A percentile compares a stretch with the other conserved stretches of the same genome.
These are phyloP conservation scores for Hsuehochloa calcarea DNA, from an alignment of 176 grass and related monocot species.

Conservation along the genomic window DNA sequence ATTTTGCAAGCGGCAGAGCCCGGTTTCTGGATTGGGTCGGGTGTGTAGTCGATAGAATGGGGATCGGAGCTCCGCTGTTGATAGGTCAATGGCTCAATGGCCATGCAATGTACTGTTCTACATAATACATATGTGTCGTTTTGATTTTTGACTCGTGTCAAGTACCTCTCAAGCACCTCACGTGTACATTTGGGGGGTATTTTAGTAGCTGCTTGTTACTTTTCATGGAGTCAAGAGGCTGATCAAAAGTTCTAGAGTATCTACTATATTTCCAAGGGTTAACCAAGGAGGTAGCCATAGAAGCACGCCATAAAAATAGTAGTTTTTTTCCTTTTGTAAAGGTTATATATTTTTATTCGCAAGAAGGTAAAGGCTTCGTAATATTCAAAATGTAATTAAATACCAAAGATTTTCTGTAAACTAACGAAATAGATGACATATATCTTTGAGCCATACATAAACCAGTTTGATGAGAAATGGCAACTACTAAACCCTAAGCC, in stretches of 20 bases:
- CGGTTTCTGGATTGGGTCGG: background rate
- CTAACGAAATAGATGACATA: background rate
- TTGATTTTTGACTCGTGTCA: background rate
- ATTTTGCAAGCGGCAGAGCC: background rate
- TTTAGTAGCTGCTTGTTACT: background rate
- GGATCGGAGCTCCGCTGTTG: background rate
- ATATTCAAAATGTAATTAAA: background rate
- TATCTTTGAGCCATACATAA: background rate
- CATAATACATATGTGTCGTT: background rate
- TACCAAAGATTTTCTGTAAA: background rate
- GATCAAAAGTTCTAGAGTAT: too few relatives aligned
- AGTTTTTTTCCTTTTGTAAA: background rate
- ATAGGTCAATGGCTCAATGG: background rate
- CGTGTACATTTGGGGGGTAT: too few relatives aligned
- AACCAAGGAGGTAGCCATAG: background rate
- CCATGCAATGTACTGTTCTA: background rate
- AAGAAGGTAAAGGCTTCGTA: too few relatives aligned
- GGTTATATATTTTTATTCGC: background rate
- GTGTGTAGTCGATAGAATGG: background rate
- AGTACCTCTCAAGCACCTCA: too few relatives aligned
- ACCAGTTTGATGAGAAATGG: background rate
- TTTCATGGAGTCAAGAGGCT: background rate
- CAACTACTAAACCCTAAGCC: too few relatives aligned
- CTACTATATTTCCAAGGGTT: too few relatives aligned
- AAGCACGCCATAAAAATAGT: background rate